Conservation (phyloP, 495 filamentous ascomycete genomes). For the Rostrohypoxylon terebratum region DNA sequence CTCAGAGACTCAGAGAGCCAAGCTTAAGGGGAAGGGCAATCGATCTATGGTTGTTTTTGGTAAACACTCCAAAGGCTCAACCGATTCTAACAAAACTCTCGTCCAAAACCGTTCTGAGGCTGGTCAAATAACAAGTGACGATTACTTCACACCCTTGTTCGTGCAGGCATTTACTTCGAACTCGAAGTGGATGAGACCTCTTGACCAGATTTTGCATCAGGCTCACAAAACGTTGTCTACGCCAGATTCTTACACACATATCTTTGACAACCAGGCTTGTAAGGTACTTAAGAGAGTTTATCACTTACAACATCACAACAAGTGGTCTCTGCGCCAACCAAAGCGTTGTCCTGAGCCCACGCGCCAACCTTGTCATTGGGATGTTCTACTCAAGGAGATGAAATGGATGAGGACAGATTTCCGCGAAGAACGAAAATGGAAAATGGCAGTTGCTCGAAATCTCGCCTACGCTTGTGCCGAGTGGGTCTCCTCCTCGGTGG, state of each 20-base stretch:
- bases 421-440: slow-evolving; percentile 93
- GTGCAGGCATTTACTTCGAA: slow-evolving; percentile 72
- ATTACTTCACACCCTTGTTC: slow-evolving; percentile 89
- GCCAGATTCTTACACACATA: slow-evolving; percentile 76
- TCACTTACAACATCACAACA: slow-evolving; percentile 84
- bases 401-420: slow-evolving; percentile 99
- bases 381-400: slow-evolving; percentile 88
- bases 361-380: slow-evolving; percentile 79
- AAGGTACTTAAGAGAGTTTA: slow-evolving; percentile 86
- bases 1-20: slow-evolving; percentile 62
- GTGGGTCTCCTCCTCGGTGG: slow-evolving; percentile 72
- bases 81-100: slow-evolving; percentile 45
- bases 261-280: slow-evolving; percentile 85
- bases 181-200: slow-evolving; percentile 67
- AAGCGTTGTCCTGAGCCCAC: slow-evolving; percentile 81
- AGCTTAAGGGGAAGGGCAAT: slow-evolving; percentile 72
- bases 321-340: slow-evolving; percentile 91
- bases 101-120: slow-evolving; percentile 51
- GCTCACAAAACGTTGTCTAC: slow-evolving; percentile 88
- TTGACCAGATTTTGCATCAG: slow-evolving; percentile 76
- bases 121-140: slow-evolving; percentile 61
- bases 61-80: slow-evolving; percentile 60
- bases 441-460: slow-evolving; percentile 79
- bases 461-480: slow-evolving; percentile 84
- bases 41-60: slow-evolving; percentile 86